A percentile compares a stretch with the other conserved stretches of the same genome.
Evolutionary conservation across 768 basidiomycete species (phyloP).

Genomic region (Boletus barrowsii): DNA sequence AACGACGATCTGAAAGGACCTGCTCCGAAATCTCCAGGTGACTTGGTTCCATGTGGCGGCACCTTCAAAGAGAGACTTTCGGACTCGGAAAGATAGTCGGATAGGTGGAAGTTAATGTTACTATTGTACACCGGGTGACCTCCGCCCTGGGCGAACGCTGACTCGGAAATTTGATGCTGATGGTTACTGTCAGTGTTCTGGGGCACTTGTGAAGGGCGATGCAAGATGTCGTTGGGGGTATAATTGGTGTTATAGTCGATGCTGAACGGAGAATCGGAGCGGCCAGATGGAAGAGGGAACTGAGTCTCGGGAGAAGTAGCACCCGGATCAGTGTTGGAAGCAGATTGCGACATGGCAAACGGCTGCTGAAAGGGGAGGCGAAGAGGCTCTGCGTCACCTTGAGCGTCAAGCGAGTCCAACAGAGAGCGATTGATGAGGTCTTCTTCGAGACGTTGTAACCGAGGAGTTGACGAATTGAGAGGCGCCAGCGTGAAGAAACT

Average conservation of each 20-base stretch:
- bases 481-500: conserved; percentile 49
- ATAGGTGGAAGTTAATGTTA: conserved; percentile 29
- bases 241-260: conserved; percentile 35
- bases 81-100: conserved; percentile 36
- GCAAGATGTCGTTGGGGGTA: conserved; percentile 32
- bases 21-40: conserved; percentile 34
- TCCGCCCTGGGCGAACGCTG: conserved; percentile 31
- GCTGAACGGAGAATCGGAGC: conserved; percentile 50
- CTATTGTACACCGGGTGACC: conserved; percentile 43
- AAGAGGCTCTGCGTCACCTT: conserved; percentile 75
- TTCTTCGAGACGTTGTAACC: conserved; percentile 47
- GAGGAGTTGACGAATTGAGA: conserved; percentile 31
- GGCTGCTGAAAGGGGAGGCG: conserved; percentile 28
- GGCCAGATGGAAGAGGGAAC: conserved; percentile 48
- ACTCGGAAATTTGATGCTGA: conserved; percentile 32
- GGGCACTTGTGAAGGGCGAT: conserved; percentile 24
- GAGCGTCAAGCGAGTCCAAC: conserved; percentile 77
- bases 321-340: conserved; percentile 53
- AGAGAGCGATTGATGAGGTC: conserved; percentile 85
- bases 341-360: conserved; percentile 46
- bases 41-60: conserved; percentile 26
- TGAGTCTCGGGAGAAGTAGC: conserved; percentile 50
- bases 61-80: conserved; percentile 33
- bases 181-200: conserved; percentile 32
- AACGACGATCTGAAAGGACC: conserved; percentile 37